phyloP scores from a whole-genome alignment of 73 alveolate genomes.

The Paramecium primaurelia region DNA sequence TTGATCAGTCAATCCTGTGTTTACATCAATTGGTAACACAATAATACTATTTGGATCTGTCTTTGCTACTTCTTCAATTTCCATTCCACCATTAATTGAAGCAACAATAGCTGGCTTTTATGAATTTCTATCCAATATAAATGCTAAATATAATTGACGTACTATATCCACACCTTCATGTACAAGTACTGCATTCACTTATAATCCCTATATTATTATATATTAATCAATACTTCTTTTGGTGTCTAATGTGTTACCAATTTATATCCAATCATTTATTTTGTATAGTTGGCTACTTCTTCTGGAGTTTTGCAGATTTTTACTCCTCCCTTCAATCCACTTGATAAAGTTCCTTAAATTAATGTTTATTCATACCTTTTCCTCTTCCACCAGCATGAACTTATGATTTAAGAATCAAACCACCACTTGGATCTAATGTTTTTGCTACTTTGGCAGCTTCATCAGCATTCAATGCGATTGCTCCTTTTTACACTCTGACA shows the following conservation, averaged over 20 bases:
- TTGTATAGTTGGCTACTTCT: slow-evolving; percentile 69
- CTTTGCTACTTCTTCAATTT: slow-evolving; percentile 85
- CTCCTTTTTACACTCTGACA: slow-evolving; percentile 78
- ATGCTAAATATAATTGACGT: slow-evolving; percentile 73
- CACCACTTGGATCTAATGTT: slow-evolving; percentile 61
- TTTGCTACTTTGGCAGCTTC: slow-evolving; percentile 63
- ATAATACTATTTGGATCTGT: slow-evolving; percentile 77
- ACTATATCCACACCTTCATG: slow-evolving; percentile 82
- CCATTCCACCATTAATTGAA: slow-evolving; percentile 83
- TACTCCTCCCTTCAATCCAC: slow-evolving; percentile 88
- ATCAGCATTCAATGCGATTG: slow-evolving; percentile 67
- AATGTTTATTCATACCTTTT: slow-evolving; percentile 49
- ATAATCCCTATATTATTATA: slow-evolving; percentile 61
- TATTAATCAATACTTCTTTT: slow-evolving; percentile 30
- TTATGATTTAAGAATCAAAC: slow-evolving; percentile 67
- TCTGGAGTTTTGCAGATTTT: slow-evolving; percentile 77
- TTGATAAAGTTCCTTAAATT: slow-evolving; percentile 51
- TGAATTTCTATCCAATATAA: slow-evolving; percentile 75
- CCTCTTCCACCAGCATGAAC: slow-evolving; percentile 86
- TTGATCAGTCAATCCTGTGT: slow-evolving; percentile 67
- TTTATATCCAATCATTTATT: slow-evolving; percentile 82
- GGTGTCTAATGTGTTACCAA: slow-evolving; percentile 81
- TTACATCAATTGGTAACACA: slow-evolving; percentile 65
- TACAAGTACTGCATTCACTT: slow-evolving; percentile 73
- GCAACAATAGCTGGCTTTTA: slow-evolving; percentile 74